Conservation (phyloP, 345 rosid species). For the Clausena lansium region DNA sequence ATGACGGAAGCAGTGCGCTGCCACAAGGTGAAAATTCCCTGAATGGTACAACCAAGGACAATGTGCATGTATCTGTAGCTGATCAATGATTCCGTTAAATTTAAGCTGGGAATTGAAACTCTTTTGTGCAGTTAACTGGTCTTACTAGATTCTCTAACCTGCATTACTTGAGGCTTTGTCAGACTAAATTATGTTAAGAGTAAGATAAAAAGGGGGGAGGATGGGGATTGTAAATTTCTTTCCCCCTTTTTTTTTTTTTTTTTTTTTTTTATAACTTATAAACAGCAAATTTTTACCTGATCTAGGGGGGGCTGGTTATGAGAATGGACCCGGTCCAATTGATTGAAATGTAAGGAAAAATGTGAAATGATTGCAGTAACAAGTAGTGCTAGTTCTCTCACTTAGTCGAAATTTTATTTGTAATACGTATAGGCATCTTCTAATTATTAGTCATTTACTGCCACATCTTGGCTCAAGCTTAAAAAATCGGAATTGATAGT, state of each 20-base stretch:
- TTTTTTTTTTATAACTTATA: too few species aligned
- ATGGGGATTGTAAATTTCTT: slow-evolving; percentile 5
- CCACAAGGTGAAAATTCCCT: slow-evolving; percentile 1
- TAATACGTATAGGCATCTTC: not conserved
- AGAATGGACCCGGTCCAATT: not conserved
- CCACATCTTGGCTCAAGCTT: not conserved
- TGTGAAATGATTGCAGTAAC: not conserved
- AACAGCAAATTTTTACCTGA: not conserved
- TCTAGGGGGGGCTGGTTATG: not conserved
- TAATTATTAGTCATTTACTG: not conserved
- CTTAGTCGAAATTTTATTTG: not conserved
- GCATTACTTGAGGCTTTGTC: not conserved
- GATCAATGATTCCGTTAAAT: slow-evolving; percentile 1
- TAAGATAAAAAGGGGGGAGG: not conserved
- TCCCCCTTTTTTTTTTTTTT: too few species aligned
- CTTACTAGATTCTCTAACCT: slow-evolving; percentile 16
- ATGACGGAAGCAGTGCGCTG: slow-evolving; percentile 15
- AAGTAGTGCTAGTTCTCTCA: not conserved
- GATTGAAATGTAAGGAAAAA: not conserved
- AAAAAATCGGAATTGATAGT: too few species aligned
- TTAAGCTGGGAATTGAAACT: not conserved
- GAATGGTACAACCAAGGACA: not conserved
- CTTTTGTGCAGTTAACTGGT: slow-evolving; percentile 2
- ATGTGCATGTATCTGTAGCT: not conserved
- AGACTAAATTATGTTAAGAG: not conserved